Percentiles rank a stretch among this genome's conserved stretches.
Conservation (phyloP, 306 rosid genomes). For the Prunus davidiana region DNA sequence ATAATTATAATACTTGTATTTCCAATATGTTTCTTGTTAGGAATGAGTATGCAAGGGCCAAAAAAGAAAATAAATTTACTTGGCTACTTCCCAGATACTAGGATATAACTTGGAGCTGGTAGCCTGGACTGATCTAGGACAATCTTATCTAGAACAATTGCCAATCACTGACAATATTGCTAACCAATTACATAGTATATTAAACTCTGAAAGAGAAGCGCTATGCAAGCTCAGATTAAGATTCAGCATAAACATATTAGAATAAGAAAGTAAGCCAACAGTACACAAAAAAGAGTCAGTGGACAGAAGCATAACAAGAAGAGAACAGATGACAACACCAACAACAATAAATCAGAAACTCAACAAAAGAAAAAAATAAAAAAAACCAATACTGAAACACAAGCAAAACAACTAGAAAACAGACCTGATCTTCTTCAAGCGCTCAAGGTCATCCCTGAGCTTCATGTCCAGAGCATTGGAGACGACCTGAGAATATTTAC, state of each 20-base stretch:
- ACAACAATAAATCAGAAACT: not conserved
- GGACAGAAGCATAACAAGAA: not conserved
- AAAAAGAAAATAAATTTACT: not conserved
- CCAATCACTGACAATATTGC: not conserved
- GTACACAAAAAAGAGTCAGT: not conserved
- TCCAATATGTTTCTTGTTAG: not conserved
- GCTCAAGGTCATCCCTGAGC: slow-evolving; percentile 82
- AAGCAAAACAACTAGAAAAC: not conserved
- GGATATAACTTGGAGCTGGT: not conserved
- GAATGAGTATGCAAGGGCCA: not conserved
- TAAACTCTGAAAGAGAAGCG: no score
- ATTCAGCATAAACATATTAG: not conserved
- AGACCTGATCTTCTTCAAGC: slow-evolving; percentile 89
- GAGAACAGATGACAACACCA: not conserved
- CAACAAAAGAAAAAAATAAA: not conserved
- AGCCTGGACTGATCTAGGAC: not conserved
- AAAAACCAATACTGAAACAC: no score
- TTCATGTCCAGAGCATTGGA: slow-evolving; percentile 83
- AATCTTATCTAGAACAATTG: not conserved
- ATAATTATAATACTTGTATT: not conserved
- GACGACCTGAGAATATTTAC: slow-evolving; percentile 65
- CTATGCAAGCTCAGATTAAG: not conserved
- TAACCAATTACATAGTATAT: not conserved
- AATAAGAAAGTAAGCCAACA: not conserved
- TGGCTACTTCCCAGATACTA: not conserved